Conservation (phyloP, 2,329 filamentous ascomycete genomes). For the Microcyclosporella mali region DNA sequence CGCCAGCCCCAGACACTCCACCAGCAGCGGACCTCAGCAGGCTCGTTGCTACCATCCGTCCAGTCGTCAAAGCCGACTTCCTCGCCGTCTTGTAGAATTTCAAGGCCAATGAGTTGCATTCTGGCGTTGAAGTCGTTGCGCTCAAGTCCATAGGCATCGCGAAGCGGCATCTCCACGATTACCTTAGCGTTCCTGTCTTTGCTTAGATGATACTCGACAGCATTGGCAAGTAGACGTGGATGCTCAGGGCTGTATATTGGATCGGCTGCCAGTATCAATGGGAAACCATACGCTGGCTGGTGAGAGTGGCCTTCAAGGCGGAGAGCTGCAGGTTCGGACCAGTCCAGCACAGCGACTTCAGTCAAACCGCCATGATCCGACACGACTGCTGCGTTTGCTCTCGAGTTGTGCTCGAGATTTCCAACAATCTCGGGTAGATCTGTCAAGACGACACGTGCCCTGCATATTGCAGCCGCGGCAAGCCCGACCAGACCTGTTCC, state of each 20-base stretch:
- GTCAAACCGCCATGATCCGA: conserved; percentile 50
- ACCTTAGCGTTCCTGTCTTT: conserved; percentile 54
- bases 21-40: conserved; percentile 58
- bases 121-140: conserved; percentile 55
- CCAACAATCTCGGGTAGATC: conserved; percentile 78
- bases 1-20: conserved; percentile 55
- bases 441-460: conserved; percentile 63
- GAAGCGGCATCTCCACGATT: conserved; percentile 72
- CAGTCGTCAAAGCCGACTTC: conserved; percentile 69
- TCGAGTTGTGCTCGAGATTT: conserved; percentile 71
- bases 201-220: conserved; percentile 63
- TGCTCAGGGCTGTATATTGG: conserved; percentile 82
- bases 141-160: conserved; percentile 64
- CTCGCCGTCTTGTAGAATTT: conserved; percentile 54
- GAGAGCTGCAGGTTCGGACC: conserved; percentile 53
- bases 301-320: conserved; percentile 6
- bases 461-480: conserved; percentile 69
- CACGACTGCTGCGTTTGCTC: conserved; percentile 56
- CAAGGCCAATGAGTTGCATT: conserved; percentile 52
- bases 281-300: conserved; percentile 30
- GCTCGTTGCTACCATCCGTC: conserved; percentile 47
- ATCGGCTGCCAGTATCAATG: conserved; percentile 75
- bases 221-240: conserved; percentile 64
- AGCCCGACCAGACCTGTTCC: conserved; percentile 89
- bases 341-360: conserved; percentile 64